Conservation (phyloP, 1,284 basidiomycete genomes). For the Rhodofomes roseus region DNA sequence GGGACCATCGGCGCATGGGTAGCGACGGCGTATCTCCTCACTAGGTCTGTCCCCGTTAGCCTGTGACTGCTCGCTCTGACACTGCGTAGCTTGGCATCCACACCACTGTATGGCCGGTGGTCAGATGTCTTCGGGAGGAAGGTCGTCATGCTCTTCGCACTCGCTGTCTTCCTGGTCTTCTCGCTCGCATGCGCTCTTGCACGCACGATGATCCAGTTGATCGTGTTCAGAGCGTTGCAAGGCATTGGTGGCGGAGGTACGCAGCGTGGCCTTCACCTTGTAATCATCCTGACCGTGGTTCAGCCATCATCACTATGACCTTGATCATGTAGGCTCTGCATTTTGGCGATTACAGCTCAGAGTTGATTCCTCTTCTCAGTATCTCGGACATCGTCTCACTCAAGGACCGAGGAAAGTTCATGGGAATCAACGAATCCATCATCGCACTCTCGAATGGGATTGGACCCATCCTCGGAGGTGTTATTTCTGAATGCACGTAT, state of each 20-base stretch:
- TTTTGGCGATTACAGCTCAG: neutral
- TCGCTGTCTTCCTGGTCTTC: slow-evolving; percentile 37
- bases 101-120: slow-evolving; percentile 29
- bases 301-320: neutral
- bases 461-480: neutral
- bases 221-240: slow-evolving; percentile 40
- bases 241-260: slow-evolving; percentile 23
- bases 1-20: slow-evolving; percentile 32
- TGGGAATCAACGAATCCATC: neutral
- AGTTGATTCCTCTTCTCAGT: neutral
- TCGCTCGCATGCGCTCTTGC: slow-evolving; percentile 29
- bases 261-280: neutral
- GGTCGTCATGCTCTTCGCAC: slow-evolving; percentile 32
- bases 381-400: neutral
- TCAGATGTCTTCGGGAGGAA: slow-evolving; percentile 42
- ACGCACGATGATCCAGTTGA: slow-evolving; percentile 41
- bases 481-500: neutral
- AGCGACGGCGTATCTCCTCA: slow-evolving; percentile 18
- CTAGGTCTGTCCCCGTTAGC: slow-evolving; percentile 7
- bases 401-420: neutral
- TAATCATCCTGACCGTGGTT: neutral
- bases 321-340: neutral
- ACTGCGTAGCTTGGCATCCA: slow-evolving; percentile 25
- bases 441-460: neutral
- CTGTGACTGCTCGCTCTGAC: slow-evolving; percentile 14